Conservation (phyloP, 306 rosid species). For the Fragaria vesca region DNA sequence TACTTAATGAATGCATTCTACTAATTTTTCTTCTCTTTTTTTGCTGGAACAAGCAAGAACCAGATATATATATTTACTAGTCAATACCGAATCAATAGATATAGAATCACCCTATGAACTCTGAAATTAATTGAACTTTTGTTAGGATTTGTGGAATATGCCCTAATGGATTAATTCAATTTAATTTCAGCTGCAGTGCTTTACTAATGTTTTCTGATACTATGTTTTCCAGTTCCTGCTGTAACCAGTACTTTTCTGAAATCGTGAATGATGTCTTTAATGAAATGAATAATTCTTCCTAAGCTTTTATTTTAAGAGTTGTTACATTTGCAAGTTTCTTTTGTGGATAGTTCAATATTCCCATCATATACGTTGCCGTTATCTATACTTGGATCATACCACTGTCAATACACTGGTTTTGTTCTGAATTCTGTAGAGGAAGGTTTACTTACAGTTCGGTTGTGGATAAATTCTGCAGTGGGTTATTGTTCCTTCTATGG, state of each 20-base stretch:
- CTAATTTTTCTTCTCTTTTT: not conserved
- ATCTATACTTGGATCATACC: not conserved
- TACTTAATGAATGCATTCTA: not conserved
- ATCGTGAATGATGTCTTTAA: not conserved
- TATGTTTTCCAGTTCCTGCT: not conserved
- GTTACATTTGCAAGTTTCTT: not conserved
- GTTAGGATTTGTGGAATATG: not conserved
- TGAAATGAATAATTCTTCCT: not conserved
- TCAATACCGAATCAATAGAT: not conserved
- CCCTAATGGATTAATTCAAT: not conserved
- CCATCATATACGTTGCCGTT: not conserved
- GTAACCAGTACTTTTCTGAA: not conserved
- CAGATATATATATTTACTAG: not conserved
- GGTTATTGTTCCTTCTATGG: conserved; percentile 74
- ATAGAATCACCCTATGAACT: not conserved
- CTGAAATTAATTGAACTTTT: not conserved
- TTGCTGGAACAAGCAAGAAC: not conserved
- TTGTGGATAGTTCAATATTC: not conserved
- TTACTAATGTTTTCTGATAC: not conserved
- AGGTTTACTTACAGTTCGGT: not conserved
- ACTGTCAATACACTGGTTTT: not conserved
- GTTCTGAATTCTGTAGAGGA: not conserved
- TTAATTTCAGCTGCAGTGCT: not conserved
- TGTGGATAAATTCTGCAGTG: conserved; percentile 38
- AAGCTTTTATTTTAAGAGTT: not conserved